Percentiles rank a stretch among this genome's conserved stretches.
phyloP scores from a whole-genome alignment of 176 grass and related monocot genomes.

The Puya raimondii region DNA sequence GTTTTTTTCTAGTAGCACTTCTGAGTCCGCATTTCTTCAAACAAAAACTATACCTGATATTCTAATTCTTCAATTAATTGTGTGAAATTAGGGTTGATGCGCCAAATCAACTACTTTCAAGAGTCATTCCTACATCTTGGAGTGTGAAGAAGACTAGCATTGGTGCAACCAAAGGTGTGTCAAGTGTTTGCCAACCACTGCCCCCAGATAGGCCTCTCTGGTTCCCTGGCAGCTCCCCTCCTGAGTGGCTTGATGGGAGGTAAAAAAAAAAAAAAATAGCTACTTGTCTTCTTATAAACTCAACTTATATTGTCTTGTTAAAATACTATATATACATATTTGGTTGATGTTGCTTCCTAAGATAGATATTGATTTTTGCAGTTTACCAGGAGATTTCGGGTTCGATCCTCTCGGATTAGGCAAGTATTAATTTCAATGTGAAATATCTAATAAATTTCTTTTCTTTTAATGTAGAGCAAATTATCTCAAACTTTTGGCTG shows the following conservation, averaged over 20 bases:
- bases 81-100: not conserved
- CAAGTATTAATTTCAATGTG: conserved; percentile 11
- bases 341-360: not conserved
- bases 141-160: conserved; percentile 5
- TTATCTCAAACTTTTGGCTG: not conserved
- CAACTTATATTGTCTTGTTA: not conserved
- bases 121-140: not conserved
- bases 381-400: conserved; percentile 78
- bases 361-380: conserved; percentile 15
- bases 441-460: not conserved
- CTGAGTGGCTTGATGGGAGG: conserved; percentile 91
- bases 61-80: no score
- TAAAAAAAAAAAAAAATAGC: not conserved
- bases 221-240: conserved; percentile 75
- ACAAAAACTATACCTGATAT: no score
- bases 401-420: conserved; percentile 87
- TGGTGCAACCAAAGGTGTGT: conserved; percentile 59
- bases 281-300: no score
- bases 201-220: conserved; percentile 75
- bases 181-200: conserved; percentile 67
- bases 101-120: conserved; percentile 10
- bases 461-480: not conserved
- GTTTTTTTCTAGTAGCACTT: no score
- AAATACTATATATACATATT: not conserved
- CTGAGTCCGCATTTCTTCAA: no score